Percentiles rank a stretch among this genome's conserved stretches.
phyloP scores from a whole-genome alignment of 805 yeast genomes.

The Zygotorulaspora florentina region DNA sequence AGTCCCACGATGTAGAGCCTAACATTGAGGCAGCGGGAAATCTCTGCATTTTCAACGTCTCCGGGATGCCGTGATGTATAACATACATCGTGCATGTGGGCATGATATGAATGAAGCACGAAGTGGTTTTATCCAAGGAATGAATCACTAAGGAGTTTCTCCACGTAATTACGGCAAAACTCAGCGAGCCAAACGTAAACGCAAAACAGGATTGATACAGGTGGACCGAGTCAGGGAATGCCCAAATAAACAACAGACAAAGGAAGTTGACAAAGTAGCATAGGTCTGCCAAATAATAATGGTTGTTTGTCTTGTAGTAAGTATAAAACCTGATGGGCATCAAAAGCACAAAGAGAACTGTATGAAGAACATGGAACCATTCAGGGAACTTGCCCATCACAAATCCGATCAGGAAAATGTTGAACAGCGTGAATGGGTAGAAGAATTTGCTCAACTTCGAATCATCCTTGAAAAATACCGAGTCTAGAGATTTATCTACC shows the following conservation, averaged over 20 bases:
- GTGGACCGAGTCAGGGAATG: constrained; percentile 66
- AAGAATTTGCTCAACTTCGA: constrained; percentile 70
- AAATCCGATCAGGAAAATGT: constrained; percentile 67
- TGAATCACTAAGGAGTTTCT: constrained; percentile 89
- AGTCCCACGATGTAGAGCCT: constrained; percentile 60
- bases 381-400: constrained; percentile 74
- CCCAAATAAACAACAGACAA: constrained; percentile 72
- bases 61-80: constrained; percentile 70
- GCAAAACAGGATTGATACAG: constrained; percentile 82
- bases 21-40: constrained; percentile 74
- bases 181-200: constrained; percentile 79
- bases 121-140: constrained; percentile 86
- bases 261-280: constrained; percentile 86
- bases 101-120: constrained; percentile 82
- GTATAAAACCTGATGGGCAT: constrained; percentile 85
- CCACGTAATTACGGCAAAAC: constrained; percentile 96
- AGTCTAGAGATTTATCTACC: constrained; percentile 27
- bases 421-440: constrained; percentile 66
- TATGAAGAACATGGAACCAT: constrained; percentile 71
- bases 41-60: constrained; percentile 46
- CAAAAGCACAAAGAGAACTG: constrained; percentile 52
- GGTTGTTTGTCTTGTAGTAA: constrained; percentile 73
- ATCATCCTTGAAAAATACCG: constrained; percentile 37
- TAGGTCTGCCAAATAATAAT: constrained; percentile 85
- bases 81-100: constrained; percentile 89